phyloP scores from a whole-genome alignment of 805 yeast genomes.

The Komagataella populi region DNA sequence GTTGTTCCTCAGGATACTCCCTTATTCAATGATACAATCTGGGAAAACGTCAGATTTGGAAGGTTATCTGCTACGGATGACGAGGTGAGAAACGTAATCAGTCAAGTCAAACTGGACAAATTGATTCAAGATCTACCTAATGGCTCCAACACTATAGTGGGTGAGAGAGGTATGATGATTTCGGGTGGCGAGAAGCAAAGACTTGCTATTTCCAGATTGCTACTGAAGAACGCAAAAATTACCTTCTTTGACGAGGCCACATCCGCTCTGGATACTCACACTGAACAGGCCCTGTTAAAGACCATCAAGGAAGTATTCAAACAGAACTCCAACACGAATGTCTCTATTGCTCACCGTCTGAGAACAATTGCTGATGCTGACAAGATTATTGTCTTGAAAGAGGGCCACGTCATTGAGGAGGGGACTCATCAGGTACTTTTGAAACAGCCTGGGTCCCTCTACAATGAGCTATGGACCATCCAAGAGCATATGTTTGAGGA shows the following conservation, averaged over 20 bases:
- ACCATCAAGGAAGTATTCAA: constrained; percentile 61
- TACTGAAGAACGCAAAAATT: constrained; percentile 75
- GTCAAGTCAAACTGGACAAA: constrained; percentile 53
- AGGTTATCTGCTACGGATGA: constrained; percentile 57
- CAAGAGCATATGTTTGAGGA: constrained; percentile 67
- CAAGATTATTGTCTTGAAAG: constrained; percentile 74
- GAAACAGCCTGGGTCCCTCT: constrained; percentile 41
- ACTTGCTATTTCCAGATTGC: constrained; percentile 83
- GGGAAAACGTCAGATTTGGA: constrained; percentile 84
- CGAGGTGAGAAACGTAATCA: constrained; percentile 52
- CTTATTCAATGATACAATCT: constrained; percentile 77
- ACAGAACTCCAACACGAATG: constrained; percentile 50
- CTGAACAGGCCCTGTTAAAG: constrained; percentile 71
- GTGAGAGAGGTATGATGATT: constrained; percentile 97
- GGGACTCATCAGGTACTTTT: constrained; percentile 68
- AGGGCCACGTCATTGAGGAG: constrained; percentile 75
- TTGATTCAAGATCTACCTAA: constrained; percentile 66
- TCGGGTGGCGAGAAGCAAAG: constrained; percentile 99
- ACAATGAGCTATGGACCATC: constrained; percentile 77
- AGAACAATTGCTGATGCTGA: constrained; percentile 92
- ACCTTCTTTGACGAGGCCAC: constrained; percentile 97
- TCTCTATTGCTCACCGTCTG: constrained; percentile 87
- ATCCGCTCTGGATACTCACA: constrained; percentile 90
- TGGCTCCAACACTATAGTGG: constrained; percentile 78
- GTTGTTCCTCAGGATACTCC: constrained; percentile 99